Evolutionary conservation across 306 rosid genomes (phyloP), one percentile per base, ranked within the genome.

Genomic region (Cicer judaicum): DNA sequence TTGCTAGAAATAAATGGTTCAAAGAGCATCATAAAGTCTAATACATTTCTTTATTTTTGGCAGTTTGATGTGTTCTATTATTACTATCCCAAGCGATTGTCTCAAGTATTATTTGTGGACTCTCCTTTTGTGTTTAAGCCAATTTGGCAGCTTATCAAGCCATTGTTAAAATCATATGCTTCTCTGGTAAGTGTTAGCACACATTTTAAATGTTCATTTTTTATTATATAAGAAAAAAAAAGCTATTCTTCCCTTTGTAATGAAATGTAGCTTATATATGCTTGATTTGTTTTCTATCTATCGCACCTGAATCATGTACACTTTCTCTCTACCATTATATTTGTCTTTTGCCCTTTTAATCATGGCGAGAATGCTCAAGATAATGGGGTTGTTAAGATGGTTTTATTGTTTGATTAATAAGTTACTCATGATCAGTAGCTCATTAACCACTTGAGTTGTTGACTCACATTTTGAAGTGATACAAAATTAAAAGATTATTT

Each of bases 81-180:
- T 61, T 92, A 94, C 78, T 94, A 94, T 78, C 99, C 98, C 5
- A 92, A 81, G 83, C 83, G 96, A 42, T 70, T 94, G 84, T 88
- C 81, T 56, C 79, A 94, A 87, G 96, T 94, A 53, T 85, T 94
- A 76, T 92, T 92, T 59, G 93, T 94, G 78, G 98, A 86, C 57
- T 93, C 99, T 79, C 96, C 97, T 44, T 78, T 90, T 72, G 89
- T 92, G 75, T 94, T 92, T 85, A 79, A 84, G 85, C 99, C 99
- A 53, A 77, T 94, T 66, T 94, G 99, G 99, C 89, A 70, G 80
- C 80, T 92, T 53, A 81, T 80, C 77, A 94, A 88, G 75, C 99
- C 99, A 34, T 63, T 92, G 81, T 40, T 94, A 70, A 94, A 90
- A 74, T 87, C 95, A 18, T 90, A 94, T 78, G 87, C 93, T 81